A percentile compares a stretch with the other conserved stretches of the same genome.
These are phyloP conservation scores for Chlorella sp. DNA, from an alignment of 139 green algal species.

Conservation along the genomic window DNA sequence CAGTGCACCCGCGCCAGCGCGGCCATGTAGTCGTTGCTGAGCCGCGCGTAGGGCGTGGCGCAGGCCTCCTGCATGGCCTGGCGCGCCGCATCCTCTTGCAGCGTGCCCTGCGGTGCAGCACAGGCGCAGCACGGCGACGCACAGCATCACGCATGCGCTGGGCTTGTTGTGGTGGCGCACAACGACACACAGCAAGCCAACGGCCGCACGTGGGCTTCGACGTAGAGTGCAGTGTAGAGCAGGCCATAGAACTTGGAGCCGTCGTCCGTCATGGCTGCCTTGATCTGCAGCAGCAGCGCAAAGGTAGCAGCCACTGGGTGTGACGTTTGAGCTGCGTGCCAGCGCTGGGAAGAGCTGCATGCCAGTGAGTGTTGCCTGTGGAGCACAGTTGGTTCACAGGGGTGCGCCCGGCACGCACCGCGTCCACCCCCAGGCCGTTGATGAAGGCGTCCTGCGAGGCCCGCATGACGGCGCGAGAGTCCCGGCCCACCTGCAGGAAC, in stretches of 20 bases:
- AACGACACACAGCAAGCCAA: too few relatives aligned
- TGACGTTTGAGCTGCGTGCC: not conserved
- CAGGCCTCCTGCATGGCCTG: not conserved
- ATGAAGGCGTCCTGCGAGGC: conserved; percentile 53
- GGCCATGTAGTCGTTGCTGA: not conserved
- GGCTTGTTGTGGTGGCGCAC: too few relatives aligned
- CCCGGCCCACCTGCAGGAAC: conserved; percentile 52
- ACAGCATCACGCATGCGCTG: too few relatives aligned
- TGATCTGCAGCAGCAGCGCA: not conserved
- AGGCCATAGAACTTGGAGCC: not conserved
- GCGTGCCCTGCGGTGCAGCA: not conserved
- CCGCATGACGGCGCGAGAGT: conserved; percentile 73
- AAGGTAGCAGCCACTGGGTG: not conserved
- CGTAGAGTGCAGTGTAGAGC: not conserved
- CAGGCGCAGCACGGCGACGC: too few relatives aligned
- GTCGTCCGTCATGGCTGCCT: not conserved
- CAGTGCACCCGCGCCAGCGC: not conserved
- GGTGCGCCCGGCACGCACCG: conserved; percentile 2
- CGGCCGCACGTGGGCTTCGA: not conserved
- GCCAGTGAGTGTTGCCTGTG: not conserved
- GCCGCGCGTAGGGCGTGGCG: not conserved
- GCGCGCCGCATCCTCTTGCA: not conserved
- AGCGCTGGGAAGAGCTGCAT: not conserved
- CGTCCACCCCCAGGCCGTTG: conserved; percentile 12
- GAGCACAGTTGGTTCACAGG: not conserved